Conservation (phyloP, 2,329 filamentous ascomycete species). For the Diaporthe capsici region DNA sequence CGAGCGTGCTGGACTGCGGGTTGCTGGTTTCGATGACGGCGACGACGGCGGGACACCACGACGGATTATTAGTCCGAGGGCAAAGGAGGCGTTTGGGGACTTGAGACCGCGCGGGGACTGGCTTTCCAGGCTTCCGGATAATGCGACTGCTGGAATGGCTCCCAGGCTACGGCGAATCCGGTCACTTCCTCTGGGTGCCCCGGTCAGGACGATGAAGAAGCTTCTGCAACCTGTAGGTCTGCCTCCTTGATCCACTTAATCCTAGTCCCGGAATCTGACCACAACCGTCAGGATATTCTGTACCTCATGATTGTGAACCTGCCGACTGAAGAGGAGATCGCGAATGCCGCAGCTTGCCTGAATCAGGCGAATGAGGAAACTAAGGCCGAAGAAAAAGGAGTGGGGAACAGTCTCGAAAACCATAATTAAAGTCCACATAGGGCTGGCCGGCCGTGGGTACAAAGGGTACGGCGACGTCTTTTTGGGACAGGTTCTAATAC, state of each 20-base stretch:
- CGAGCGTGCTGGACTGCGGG: background rate
- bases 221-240: conserved; percentile 35
- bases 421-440: background rate
- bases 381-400: background rate
- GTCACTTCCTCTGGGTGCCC: conserved; percentile 10
- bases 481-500: no score
- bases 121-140: conserved; percentile 2
- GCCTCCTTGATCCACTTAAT: background rate
- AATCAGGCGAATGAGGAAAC: conserved; percentile 12
- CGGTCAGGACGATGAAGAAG: conserved; percentile 37
- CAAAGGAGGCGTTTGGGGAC: background rate
- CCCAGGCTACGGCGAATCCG: conserved; percentile 19
- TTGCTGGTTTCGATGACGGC: background rate
- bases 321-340: conserved; percentile 38
- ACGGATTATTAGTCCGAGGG: background rate
- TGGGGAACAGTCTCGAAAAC: background rate
- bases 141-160: background rate
- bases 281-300: conserved; percentile 34
- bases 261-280: background rate
- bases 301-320: conserved; percentile 42
- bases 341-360: conserved; percentile 20
- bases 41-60: background rate
- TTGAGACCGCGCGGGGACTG: background rate
- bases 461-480: no score
- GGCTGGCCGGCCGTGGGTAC: background rate